Base-by-base conservation (phyloP, 169 alveolate species). In the Besnoitia besnoiti region DNA sequence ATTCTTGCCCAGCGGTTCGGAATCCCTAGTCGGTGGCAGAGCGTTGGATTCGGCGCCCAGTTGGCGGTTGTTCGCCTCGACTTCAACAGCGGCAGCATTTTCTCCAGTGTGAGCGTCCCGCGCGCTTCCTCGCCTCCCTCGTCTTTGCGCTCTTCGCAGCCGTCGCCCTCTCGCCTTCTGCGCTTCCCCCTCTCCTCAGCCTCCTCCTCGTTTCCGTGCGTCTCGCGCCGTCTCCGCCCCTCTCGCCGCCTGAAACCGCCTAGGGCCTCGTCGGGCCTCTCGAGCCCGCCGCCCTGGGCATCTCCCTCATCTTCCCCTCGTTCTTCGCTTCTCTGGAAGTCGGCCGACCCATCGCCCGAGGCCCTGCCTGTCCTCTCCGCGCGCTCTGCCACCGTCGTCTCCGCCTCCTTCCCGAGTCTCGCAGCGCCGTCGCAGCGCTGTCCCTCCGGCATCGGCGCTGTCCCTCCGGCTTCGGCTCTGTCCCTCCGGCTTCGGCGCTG, bases 1-100 rank as follows among this genome's bases (percentile, higher is more conserved):
- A 55, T 51, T 16, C 50, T 85, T 40, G 77, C 77, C 91, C 91
- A 85, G 35, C 82, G 91, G 49, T 85, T 62, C 24, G 91, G 82
- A 40, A 85, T 33, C 10, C 91, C 91, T 39, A 49, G 46, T 37
- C 44, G 82, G 46, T 30, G 46, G 80, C 91, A 85, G 82, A 85
- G 91, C 35, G 42, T 44, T 33, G 91, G 91, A 30, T 49, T 21
- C 40, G 91, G 91, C 24, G 73, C 91, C 77, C 62, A 85, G 77
- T 46, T 51, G 8, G 49, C 27, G 50, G 35, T 51, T 55, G 42
- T 55, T 39, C 91, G 42, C 7, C 73, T n/a, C 0, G 59, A 85
- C 40, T 55, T 21, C 19, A 85, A 80, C 80, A 85, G 35, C 33
- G 91, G 91, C 21, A 85, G 80, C 91, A 85, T 50, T 40, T n/a